Evolutionary conservation across 2,329 filamentous ascomycete species (phyloP).

Genomic region (Ophiostoma perfectum): DNA sequence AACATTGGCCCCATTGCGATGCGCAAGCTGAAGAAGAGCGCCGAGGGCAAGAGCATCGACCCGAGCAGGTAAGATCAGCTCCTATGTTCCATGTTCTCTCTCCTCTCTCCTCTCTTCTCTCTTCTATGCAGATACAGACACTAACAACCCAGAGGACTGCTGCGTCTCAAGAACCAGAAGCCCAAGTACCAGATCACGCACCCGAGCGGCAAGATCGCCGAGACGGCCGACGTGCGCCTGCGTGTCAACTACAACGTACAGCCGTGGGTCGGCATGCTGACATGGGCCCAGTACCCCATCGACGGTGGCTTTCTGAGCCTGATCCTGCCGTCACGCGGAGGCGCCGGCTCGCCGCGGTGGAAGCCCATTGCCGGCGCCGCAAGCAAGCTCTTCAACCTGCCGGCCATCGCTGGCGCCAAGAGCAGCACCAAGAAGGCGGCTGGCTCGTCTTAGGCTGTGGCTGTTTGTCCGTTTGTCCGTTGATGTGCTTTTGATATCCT

Average conservation of each 20-base stretch:
- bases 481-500: no score
- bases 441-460: neutral
- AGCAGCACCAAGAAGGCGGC: constrained; percentile 9
- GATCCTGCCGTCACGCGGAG: constrained; percentile 17
- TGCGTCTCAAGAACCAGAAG: constrained; percentile 76
- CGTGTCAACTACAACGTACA: constrained; percentile 93
- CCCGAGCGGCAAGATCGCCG: constrained; percentile 70
- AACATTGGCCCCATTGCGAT: constrained; percentile 56
- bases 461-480: no score
- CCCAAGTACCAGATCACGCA: constrained; percentile 98
- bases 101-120: neutral
- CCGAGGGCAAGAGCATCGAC: constrained; percentile 56
- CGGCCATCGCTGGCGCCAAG: constrained; percentile 40
- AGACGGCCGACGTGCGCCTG: constrained; percentile 67
- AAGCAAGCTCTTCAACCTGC: constrained; percentile 60
- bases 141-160: constrained; percentile 51
- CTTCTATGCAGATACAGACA: neutral
- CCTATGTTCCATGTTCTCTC: no score
- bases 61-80: constrained; percentile 33
- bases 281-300: constrained; percentile 61
- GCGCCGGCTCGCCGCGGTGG: constrained; percentile 43
- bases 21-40: constrained; percentile 57
- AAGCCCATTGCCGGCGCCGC: constrained; percentile 58
- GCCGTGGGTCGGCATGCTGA: constrained; percentile 86
- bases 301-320: constrained; percentile 18